These are phyloP conservation scores for Tagetes patula DNA, from an alignment of 129 eudicot genomes.

Conservation along the genomic window DNA sequence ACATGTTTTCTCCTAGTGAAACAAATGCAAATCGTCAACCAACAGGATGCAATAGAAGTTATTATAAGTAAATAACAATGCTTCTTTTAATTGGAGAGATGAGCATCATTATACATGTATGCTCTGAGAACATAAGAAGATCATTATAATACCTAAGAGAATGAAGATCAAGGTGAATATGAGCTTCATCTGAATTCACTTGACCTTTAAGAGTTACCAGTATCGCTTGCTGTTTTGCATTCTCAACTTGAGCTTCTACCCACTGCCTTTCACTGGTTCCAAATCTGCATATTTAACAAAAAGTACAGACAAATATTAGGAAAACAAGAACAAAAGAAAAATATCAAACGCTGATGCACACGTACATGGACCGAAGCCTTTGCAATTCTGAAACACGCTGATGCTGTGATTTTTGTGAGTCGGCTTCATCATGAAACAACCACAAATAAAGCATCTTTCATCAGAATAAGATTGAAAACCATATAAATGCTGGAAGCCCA, in stretches of 20 bases:
- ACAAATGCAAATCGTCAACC: constrained; percentile 9
- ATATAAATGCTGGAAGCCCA: neutral
- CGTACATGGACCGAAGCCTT: constrained; percentile 96
- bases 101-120: constrained; percentile 15
- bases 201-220: constrained; percentile 87
- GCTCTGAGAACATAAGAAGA: neutral
- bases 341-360: constrained; percentile 29
- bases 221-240: constrained; percentile 97
- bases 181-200: constrained; percentile 99
- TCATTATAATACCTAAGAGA: constrained; percentile 67
- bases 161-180: constrained; percentile 96
- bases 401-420: constrained; percentile 80
- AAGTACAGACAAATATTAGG: neutral
- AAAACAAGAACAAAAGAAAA: neutral
- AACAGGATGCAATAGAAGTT: neutral
- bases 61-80: neutral
- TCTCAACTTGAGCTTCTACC: constrained; percentile 99
- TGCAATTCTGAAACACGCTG: constrained; percentile 97
- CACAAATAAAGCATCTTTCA: neutral
- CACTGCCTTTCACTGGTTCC: constrained; percentile 98
- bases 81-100: neutral
- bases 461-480: neutral
- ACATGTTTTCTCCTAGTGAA: constrained; percentile 92
- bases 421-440: constrained; percentile 42
- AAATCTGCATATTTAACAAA: constrained; percentile 47